Percentiles rank a stretch among this genome's conserved stretches.
Conservation (phyloP, 352 stramenopile species). For the Peronospora destructor region DNA sequence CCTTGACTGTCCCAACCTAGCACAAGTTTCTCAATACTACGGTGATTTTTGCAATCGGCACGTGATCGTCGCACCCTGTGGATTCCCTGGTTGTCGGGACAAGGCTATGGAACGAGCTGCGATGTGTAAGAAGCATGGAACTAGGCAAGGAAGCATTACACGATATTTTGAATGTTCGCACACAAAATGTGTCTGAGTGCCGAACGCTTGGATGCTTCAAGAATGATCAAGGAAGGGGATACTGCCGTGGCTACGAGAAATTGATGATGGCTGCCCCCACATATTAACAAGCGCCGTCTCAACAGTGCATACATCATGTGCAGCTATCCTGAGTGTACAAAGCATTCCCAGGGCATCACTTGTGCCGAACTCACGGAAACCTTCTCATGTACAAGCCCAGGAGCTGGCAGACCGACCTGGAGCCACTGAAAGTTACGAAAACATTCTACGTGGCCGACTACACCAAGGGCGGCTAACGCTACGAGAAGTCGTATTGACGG, state of each 20-base stretch:
- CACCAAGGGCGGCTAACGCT: too few species aligned
- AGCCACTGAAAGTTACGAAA: slow-evolving; percentile 51
- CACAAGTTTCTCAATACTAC: slow-evolving; percentile 66
- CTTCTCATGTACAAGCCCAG: slow-evolving; percentile 68
- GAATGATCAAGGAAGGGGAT: slow-evolving; percentile 82
- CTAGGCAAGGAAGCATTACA: slow-evolving; percentile 71
- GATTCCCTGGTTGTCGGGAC: slow-evolving; percentile 80
- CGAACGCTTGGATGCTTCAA: slow-evolving; percentile 77
- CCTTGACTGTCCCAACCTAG: slow-evolving; percentile 68
- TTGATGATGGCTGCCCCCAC: slow-evolving; percentile 71
- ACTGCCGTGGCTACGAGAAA: slow-evolving; percentile 82
- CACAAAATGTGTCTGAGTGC: slow-evolving; percentile 76
- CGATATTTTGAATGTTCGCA: slow-evolving; percentile 44
- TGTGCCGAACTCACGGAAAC: slow-evolving; percentile 84
- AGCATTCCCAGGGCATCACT: slow-evolving; percentile 80
- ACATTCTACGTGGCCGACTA: too few species aligned
- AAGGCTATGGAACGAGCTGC: slow-evolving; percentile 50
- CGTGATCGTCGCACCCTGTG: slow-evolving; percentile 77
- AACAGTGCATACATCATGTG: slow-evolving; percentile 88
- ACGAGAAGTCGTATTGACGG: too few species aligned
- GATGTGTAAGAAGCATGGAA: slow-evolving; percentile 71
- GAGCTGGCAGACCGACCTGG: slow-evolving; percentile 44
- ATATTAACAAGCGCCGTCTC: slow-evolving; percentile 79
- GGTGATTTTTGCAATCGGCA: slow-evolving; percentile 84
- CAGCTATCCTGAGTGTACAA: slow-evolving; percentile 74